phyloP scores from a whole-genome alignment of 2,329 filamentous ascomycete genomes.

The Epichloe scottii region DNA sequence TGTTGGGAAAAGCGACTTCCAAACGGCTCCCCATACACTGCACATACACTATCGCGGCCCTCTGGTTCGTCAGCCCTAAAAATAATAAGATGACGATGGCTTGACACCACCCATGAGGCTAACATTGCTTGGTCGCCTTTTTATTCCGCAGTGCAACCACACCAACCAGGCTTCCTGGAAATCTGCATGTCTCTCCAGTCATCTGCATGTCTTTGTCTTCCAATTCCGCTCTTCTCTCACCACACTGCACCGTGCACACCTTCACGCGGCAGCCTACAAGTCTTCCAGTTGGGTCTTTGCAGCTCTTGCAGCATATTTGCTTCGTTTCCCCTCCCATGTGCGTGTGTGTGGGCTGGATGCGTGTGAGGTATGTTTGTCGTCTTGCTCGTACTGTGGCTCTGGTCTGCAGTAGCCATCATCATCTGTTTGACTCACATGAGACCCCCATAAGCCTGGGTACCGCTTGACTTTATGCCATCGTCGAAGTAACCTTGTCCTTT shows the following conservation, averaged over 20 bases:
- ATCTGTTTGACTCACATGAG: too few relatives aligned
- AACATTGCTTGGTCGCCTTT: not conserved
- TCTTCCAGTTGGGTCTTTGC: not conserved
- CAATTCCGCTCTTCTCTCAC: not conserved
- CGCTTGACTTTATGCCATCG: not conserved
- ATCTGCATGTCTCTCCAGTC: not conserved
- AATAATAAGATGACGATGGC: constrained; percentile 1
- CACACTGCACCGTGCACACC: not conserved
- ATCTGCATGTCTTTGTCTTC: not conserved
- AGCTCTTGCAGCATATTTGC: not conserved
- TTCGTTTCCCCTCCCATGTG: not conserved
- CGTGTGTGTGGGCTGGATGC: not conserved
- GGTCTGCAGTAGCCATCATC: too few relatives aligned
- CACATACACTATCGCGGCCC: not conserved
- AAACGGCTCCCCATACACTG: not conserved
- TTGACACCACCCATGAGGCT: not conserved
- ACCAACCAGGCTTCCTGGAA: not conserved
- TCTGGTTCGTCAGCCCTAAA: constrained; percentile 7
- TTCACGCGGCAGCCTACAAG: constrained; percentile 2
- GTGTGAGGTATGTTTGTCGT: not conserved
- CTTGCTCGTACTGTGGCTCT: too few relatives aligned
- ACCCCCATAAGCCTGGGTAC: too few relatives aligned
- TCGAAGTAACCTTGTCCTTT: not conserved
- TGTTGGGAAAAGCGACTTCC: constrained; percentile 1
- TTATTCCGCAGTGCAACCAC: not conserved